Conservation (phyloP, 2,329 filamentous ascomycete genomes). For the Pochonia chlamydosporia region DNA sequence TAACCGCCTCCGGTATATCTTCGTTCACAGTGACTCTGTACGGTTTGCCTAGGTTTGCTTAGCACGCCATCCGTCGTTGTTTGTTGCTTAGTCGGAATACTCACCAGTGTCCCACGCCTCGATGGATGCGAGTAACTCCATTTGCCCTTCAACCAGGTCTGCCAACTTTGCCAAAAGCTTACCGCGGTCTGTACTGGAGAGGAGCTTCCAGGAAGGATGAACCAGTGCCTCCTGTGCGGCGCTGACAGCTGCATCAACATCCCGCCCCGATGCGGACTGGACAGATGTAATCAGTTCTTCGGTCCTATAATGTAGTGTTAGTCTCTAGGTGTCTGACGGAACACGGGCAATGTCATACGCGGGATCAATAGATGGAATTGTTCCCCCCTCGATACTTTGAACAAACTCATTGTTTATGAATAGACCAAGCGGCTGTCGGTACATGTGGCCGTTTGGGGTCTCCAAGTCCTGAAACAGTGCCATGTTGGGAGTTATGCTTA, state of each 20-base stretch:
- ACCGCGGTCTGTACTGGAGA: conserved; percentile 66
- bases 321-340: not conserved
- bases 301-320: conserved; percentile 18
- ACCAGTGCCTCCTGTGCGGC: too few relatives aligned
- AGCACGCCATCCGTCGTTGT: conserved; percentile 54
- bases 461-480: conserved; percentile 16
- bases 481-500: too few relatives aligned
- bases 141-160: conserved; percentile 61
- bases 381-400: conserved; percentile 48
- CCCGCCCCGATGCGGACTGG: conserved; percentile 19
- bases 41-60: conserved; percentile 72
- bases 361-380: conserved; percentile 54
- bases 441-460: conserved; percentile 57
- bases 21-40: conserved; percentile 61
- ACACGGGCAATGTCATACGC: conserved; percentile 22
- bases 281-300: conserved; percentile 24
- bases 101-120: conserved; percentile 82
- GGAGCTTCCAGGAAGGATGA: conserved; percentile 64
- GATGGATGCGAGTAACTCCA: conserved; percentile 37
- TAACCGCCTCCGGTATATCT: conserved; percentile 47
- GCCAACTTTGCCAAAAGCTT: conserved; percentile 65
- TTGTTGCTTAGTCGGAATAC: too few relatives aligned
- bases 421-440: conserved; percentile 60
- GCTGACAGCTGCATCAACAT: conserved; percentile 24
- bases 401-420: conserved; percentile 78